These are phyloP conservation scores for Fusarium subtropicale DNA, from an alignment of 2,329 filamentous ascomycete genomes.

Conservation along the genomic window DNA sequence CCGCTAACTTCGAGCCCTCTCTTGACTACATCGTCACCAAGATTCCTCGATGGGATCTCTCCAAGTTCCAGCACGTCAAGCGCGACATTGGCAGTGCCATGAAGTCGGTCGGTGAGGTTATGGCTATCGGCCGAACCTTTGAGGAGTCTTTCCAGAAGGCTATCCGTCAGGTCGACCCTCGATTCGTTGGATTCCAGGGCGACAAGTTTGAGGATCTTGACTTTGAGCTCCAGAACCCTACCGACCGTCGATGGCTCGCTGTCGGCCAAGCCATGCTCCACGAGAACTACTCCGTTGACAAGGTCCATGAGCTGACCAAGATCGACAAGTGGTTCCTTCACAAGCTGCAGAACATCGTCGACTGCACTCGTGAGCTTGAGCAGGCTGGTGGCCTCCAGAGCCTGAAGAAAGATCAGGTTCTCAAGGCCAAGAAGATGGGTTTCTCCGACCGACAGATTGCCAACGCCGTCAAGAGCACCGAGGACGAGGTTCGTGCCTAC, in stretches of 20 bases:
- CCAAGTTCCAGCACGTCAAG: constrained; percentile 99
- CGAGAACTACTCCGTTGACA: constrained; percentile 93
- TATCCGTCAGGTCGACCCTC: constrained; percentile 94
- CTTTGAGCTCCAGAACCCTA: constrained; percentile 89
- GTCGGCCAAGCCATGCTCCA: constrained; percentile 98
- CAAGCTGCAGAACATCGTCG: constrained; percentile 97
- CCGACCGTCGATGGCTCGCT: constrained; percentile 95
- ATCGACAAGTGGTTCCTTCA: constrained; percentile 99
- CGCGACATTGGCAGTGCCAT: constrained; percentile 97
- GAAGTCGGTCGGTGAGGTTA: constrained; percentile 99
- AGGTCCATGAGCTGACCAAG: constrained; percentile 92
- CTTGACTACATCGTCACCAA: constrained; percentile 99
- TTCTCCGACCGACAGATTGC: constrained; percentile 98
- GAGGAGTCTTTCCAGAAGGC: constrained; percentile 99
- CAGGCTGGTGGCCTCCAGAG: constrained; percentile 83
- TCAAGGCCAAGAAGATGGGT: constrained; percentile 95
- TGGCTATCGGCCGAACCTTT: constrained; percentile 98
- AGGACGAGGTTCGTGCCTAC: constrained; percentile 88
- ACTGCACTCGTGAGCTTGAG: constrained; percentile 88
- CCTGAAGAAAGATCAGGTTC: constrained; percentile 87
- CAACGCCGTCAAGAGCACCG: constrained; percentile 82
- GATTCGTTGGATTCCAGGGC: constrained; percentile 92
- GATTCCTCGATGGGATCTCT: constrained; percentile 97
- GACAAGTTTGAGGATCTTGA: constrained; percentile 95
- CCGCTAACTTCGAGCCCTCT: constrained; percentile 97